Conservation (phyloP, 2,329 filamentous ascomycete species). For the Colletotrichum falcatum region DNA sequence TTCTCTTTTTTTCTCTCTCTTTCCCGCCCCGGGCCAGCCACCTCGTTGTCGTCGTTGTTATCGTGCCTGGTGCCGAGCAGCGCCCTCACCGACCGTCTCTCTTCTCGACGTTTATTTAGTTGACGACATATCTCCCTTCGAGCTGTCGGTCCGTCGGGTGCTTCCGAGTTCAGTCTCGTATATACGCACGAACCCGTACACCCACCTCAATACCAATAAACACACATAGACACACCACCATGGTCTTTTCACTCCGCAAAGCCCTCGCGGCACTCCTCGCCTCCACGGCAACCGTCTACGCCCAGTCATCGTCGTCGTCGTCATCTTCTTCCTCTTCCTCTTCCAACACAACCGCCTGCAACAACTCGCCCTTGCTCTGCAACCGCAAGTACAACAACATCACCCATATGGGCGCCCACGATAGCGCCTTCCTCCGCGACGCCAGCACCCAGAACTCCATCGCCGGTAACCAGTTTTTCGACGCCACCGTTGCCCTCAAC, state of each 20-base stretch:
- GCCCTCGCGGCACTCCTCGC: constrained; percentile 45
- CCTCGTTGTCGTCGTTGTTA: constrained; percentile 7
- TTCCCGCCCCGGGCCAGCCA: constrained; percentile 18
- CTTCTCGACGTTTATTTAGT: background rate
- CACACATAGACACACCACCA: constrained; percentile 33
- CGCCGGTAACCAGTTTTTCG: constrained; percentile 79
- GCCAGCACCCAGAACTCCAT: constrained; percentile 69
- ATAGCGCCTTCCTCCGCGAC: constrained; percentile 79
- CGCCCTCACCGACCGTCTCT: background rate
- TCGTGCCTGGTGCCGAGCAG: constrained; percentile 12
- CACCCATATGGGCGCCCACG: constrained; percentile 82
- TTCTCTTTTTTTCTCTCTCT: too few relatives aligned
- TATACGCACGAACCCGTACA: too few relatives aligned
- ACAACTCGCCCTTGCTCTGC: constrained; percentile 84
- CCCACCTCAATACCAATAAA: too few relatives aligned
- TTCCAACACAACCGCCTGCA: constrained; percentile 69
- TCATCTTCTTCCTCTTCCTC: constrained; percentile 23
- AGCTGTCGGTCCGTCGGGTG: background rate
- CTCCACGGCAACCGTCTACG: constrained; percentile 41
- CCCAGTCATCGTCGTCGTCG: too few relatives aligned
- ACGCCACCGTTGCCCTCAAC: constrained; percentile 77
- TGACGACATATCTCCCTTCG: background rate
- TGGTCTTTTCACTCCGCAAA: constrained; percentile 46
- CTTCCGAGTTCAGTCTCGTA: background rate
- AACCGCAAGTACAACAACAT: constrained; percentile 78